Evolutionary conservation across 192 early-diverging fungal genomes (phyloP).

Genomic region (Coemansia sp.): DNA sequence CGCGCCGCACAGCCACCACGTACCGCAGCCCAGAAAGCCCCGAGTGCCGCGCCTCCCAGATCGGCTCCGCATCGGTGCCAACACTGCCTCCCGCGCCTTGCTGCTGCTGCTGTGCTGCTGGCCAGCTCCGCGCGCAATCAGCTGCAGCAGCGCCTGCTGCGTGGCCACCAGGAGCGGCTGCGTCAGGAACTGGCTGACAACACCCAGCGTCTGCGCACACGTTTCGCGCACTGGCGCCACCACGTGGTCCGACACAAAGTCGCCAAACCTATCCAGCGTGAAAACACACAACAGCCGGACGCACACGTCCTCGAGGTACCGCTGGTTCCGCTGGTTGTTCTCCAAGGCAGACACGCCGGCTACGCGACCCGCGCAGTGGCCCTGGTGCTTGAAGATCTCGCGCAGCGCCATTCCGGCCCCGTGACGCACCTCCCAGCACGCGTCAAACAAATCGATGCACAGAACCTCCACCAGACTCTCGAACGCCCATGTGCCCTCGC

Average conservation of each 20-base stretch:
- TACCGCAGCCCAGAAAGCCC: slow-evolving; percentile 93
- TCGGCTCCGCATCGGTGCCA: slow-evolving; percentile 13
- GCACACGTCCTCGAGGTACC: slow-evolving; percentile 84
- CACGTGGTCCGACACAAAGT: slow-evolving; percentile 95
- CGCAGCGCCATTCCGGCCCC: slow-evolving; percentile 95
- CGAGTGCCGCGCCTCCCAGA: slow-evolving; percentile 94
- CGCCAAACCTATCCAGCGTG: slow-evolving; percentile 92
- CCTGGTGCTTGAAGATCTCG: slow-evolving; percentile 84
- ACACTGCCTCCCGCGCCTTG: not conserved
- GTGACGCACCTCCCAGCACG: slow-evolving; percentile 91
- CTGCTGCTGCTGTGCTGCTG: not conserved
- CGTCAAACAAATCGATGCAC: slow-evolving; percentile 70
- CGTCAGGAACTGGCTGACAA: slow-evolving; percentile 65
- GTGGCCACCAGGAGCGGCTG: slow-evolving; percentile 57
- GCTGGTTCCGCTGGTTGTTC: slow-evolving; percentile 71
- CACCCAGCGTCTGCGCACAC: slow-evolving; percentile 80
- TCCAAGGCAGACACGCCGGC: slow-evolving; percentile 54
- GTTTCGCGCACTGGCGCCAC: slow-evolving; percentile 96
- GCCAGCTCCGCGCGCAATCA: slow-evolving; percentile 49
- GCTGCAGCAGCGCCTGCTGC: slow-evolving; percentile 61
- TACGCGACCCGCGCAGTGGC: slow-evolving; percentile 74
- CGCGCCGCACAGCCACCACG: slow-evolving; percentile 86
- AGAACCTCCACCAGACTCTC: slow-evolving; percentile 67
- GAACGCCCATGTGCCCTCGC: slow-evolving; percentile 71
- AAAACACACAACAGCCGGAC: slow-evolving; percentile 94